A percentile compares a stretch with the other conserved stretches of the same genome.
Conservation (phyloP, 805 yeast genomes). For the Huiozyma naganishii region DNA sequence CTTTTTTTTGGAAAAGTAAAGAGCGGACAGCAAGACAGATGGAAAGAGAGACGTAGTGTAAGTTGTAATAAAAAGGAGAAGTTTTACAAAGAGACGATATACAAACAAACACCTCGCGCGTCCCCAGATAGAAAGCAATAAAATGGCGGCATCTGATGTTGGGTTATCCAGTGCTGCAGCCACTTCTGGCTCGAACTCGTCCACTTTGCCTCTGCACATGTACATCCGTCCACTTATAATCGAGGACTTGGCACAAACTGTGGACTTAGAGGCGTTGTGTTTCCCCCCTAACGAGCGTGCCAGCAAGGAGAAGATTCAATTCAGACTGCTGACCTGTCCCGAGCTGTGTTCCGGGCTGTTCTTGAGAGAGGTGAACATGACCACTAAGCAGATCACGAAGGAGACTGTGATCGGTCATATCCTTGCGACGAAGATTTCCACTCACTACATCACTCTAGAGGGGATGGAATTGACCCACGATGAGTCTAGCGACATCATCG, state of each 20-base stretch:
- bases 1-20: too few species aligned
- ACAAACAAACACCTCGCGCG: too few species aligned
- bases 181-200: too few species aligned
- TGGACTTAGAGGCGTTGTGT: slow-evolving; percentile 52
- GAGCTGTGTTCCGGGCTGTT: slow-evolving; percentile 86
- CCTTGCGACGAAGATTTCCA: slow-evolving; percentile 57
- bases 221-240: slow-evolving; percentile 68
- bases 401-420: slow-evolving; percentile 66
- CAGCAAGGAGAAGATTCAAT: slow-evolving; percentile 47
- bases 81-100: too few species aligned
- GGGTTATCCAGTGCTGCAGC: too few species aligned
- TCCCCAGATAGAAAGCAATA: too few species aligned
- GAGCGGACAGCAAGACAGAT: too few species aligned
- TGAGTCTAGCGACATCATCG: slow-evolving; percentile 65
- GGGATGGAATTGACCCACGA: slow-evolving; percentile 36
- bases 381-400: slow-evolving; percentile 35
- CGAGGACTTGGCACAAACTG: slow-evolving; percentile 57
- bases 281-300: slow-evolving; percentile 67
- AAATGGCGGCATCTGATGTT: too few species aligned
- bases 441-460: slow-evolving; percentile 20
- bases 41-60: too few species aligned
- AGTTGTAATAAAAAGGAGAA: too few species aligned
- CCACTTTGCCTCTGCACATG: slow-evolving; percentile 45
- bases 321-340: slow-evolving; percentile 73
- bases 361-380: slow-evolving; percentile 47